Percentiles rank a stretch among this genome's conserved stretches.
phyloP scores from a whole-genome alignment of 306 rosid genomes.

The Echinosophora koreensis region DNA sequence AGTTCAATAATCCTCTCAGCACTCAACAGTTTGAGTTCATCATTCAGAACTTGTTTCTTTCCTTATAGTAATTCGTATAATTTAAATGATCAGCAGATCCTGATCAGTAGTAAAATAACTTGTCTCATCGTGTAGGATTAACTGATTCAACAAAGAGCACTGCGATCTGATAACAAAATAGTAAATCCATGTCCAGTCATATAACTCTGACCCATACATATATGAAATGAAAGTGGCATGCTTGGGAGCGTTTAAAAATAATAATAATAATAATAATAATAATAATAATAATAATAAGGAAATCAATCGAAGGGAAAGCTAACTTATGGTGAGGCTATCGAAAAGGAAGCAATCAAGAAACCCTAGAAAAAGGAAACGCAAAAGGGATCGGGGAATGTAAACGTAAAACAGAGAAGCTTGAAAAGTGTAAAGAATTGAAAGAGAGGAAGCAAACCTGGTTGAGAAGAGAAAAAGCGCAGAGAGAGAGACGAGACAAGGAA shows the following conservation, averaged over 20 bases:
- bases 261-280: too few relatives aligned
- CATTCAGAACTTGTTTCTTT: not conserved
- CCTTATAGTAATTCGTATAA: not conserved
- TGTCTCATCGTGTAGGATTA: not conserved
- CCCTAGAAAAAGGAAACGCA: constrained; percentile 38
- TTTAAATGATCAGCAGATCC: not conserved
- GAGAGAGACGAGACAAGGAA: not conserved
- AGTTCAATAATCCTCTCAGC: not conserved
- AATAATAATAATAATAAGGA: too few relatives aligned
- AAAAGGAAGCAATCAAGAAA: constrained; percentile 27
- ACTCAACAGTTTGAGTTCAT: not conserved
- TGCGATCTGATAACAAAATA: constrained; percentile 36
- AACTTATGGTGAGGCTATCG: not conserved
- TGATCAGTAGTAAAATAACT: not conserved
- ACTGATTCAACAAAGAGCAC: constrained; percentile 3
- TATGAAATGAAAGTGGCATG: not conserved
- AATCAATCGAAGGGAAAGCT: not conserved
- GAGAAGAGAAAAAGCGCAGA: constrained; percentile 30
- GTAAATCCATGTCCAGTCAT: not conserved
- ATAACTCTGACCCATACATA: not conserved
- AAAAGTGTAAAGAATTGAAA: too few relatives aligned
- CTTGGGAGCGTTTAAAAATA: not conserved
- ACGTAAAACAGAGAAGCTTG: constrained; percentile 27
- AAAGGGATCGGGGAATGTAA: constrained; percentile 33
- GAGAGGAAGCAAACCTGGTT: constrained; percentile 46